phyloP scores from a whole-genome alignment of 768 basidiomycete species.

The Trichaptum fuscoviolaceum region DNA sequence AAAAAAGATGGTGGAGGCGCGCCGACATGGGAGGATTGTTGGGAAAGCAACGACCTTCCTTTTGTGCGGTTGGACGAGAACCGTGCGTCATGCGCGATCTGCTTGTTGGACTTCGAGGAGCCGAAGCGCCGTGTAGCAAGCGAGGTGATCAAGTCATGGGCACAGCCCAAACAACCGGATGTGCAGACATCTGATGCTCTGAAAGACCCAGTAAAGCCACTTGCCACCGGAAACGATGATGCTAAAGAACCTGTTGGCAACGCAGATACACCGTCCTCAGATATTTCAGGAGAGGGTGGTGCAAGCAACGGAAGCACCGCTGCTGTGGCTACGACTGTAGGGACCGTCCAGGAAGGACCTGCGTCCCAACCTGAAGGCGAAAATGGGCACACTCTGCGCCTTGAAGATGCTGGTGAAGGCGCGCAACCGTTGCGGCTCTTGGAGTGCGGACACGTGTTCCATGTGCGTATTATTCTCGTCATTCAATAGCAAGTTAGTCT shows the following conservation, averaged over 20 bases:
- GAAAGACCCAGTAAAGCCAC: not conserved
- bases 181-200: not conserved
- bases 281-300: not conserved
- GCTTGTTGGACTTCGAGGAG: slow-evolving; percentile 80
- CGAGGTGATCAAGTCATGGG: slow-evolving; percentile 25
- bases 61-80: slow-evolving; percentile 80
- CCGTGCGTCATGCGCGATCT: slow-evolving; percentile 80
- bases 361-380: slow-evolving; percentile 30
- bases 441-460: slow-evolving; percentile 84
- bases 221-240: not conserved
- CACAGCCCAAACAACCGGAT: slow-evolving; percentile 13
- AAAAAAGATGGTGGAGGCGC: slow-evolving; percentile 22
- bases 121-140: slow-evolving; percentile 38
- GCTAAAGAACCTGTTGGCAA: not conserved
- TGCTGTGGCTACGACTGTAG: not conserved
- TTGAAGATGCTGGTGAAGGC: slow-evolving; percentile 71
- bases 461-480: slow-evolving; percentile 41
- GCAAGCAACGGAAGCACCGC: not conserved
- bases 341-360: slow-evolving; percentile 24
- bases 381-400: slow-evolving; percentile 37
- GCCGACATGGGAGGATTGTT: slow-evolving; percentile 69
- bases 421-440: slow-evolving; percentile 72
- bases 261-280: not conserved
- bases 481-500: slow-evolving; percentile 12
- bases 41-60: slow-evolving; percentile 73